phyloP scores from a whole-genome alignment of 2,329 filamentous ascomycete genomes.

The Thelonectria discophora region DNA sequence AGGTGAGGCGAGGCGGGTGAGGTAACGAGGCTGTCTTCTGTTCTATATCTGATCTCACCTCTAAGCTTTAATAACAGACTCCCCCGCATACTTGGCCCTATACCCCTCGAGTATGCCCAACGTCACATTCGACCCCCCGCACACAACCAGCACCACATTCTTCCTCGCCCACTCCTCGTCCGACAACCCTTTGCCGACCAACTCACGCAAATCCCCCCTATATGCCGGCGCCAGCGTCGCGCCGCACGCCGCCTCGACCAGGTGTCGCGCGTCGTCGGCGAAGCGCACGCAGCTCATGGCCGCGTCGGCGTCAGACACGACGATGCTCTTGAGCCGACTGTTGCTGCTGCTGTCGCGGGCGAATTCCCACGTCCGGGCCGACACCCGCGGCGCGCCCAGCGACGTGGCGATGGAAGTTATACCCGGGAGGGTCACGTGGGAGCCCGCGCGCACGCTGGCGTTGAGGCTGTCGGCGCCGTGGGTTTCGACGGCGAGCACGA shows the following conservation, averaged over 20 bases:
- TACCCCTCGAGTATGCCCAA: slow-evolving; percentile 69
- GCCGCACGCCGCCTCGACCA: slow-evolving; percentile 88
- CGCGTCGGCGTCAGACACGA: slow-evolving; percentile 69
- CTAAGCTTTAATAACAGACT: slow-evolving; percentile 46
- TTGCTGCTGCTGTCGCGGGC: slow-evolving; percentile 60
- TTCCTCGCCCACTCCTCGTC: slow-evolving; percentile 69
- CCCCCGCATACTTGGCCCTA: slow-evolving; percentile 53
- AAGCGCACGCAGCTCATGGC: slow-evolving; percentile 79
- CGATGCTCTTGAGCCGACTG: slow-evolving; percentile 48
- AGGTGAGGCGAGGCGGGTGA: too few relatives aligned
- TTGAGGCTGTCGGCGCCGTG: slow-evolving; percentile 75
- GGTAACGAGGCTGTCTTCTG: too few relatives aligned
- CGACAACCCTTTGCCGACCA: slow-evolving; percentile 61
- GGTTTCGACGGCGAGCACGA: slow-evolving; percentile 85
- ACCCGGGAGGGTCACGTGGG: slow-evolving; percentile 69
- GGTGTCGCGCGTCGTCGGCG: slow-evolving; percentile 80
- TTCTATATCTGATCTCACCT: too few relatives aligned
- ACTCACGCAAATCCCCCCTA: slow-evolving; percentile 67
- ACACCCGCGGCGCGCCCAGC: slow-evolving; percentile 78
- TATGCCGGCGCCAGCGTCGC: slow-evolving; percentile 78
- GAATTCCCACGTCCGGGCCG: slow-evolving; percentile 72
- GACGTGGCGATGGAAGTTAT: slow-evolving; percentile 82
- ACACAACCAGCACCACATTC: slow-evolving; percentile 85
- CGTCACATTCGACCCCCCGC: slow-evolving; percentile 77
- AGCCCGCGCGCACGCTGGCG: slow-evolving; percentile 64